A percentile compares a stretch with the other conserved stretches of the same genome.
These are phyloP conservation scores for Microbotryomycetes sp. DNA, from an alignment of 1,284 basidiomycete species.

Conservation along the genomic window DNA sequence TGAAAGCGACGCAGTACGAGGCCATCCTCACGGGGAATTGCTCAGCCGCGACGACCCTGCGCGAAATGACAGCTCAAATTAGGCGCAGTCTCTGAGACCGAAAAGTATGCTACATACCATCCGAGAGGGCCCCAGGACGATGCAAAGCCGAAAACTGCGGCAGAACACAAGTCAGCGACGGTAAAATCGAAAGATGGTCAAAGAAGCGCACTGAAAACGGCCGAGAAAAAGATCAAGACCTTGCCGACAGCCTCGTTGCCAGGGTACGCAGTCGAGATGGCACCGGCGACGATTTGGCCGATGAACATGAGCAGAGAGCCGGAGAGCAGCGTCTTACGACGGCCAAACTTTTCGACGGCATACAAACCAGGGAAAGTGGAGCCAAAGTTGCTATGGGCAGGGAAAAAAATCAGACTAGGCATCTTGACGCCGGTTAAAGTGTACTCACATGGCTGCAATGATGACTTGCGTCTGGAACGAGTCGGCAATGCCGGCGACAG, in stretches of 20 bases:
- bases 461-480: conserved; percentile 46
- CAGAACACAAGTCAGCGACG: too few species aligned
- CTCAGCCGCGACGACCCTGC: conserved; percentile 40
- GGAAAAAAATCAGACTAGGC: not conserved
- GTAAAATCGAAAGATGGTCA: too few species aligned
- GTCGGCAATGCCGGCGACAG: conserved; percentile 42
- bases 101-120: conserved; percentile 4
- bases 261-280: conserved; percentile 37
- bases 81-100: conserved; percentile 37
- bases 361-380: conserved; percentile 31
- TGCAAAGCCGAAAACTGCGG: not conserved
- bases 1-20: conserved; percentile 42
- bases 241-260: conserved; percentile 41
- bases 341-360: conserved; percentile 44
- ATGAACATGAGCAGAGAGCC: conserved; percentile 45
- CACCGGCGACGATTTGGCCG: conserved; percentile 46
- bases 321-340: conserved; percentile 45
- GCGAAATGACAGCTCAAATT: too few species aligned
- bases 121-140: conserved; percentile 8
- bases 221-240: conserved; percentile 46
- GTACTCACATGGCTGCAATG: conserved; percentile 44
- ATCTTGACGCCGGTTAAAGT: not conserved
- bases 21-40: conserved; percentile 44
- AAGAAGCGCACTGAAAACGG: conserved; percentile 48
- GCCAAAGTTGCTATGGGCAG: conserved; percentile 17